These are phyloP conservation scores for Oldenlandia corymbosa DNA, from an alignment of 257 asterid genomes.

Conservation along the genomic window DNA sequence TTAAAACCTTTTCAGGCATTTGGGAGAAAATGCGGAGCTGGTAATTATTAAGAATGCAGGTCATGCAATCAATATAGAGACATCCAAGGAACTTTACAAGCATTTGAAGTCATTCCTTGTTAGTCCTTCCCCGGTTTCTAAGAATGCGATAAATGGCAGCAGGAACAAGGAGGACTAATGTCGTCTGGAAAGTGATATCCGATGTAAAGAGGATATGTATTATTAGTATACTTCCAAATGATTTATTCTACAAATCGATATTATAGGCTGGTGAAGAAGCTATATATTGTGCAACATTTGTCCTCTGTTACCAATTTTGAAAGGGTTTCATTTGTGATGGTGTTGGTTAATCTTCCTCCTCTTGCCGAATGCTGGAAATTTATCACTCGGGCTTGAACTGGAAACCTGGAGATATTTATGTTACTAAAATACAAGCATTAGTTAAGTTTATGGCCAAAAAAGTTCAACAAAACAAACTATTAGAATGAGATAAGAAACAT, in stretches of 20 bases:
- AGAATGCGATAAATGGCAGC: constrained; percentile 23
- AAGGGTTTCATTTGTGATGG: background rate
- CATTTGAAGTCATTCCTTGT: constrained; percentile 53
- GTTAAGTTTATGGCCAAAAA: too few relatives aligned
- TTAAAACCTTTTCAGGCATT: constrained; percentile 48
- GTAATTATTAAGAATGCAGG: constrained; percentile 67
- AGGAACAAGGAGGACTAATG: constrained; percentile 38
- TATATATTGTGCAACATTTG: background rate
- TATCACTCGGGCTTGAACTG: background rate
- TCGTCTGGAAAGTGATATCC: background rate
- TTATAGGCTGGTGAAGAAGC: background rate
- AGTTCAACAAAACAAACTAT: too few relatives aligned
- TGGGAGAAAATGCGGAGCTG: constrained; percentile 51
- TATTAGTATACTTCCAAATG: background rate
- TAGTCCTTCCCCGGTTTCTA: constrained; percentile 26
- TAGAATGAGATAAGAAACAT: too few relatives aligned
- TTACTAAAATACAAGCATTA: too few relatives aligned
- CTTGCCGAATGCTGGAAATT: background rate
- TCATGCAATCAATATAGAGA: constrained; percentile 74
- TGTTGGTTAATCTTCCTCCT: background rate
- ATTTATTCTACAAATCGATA: background rate
- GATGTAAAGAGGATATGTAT: background rate
- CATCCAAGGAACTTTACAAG: constrained; percentile 52
- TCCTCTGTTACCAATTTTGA: background rate
- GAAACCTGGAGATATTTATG: too few relatives aligned